Base-by-base conservation (phyloP, 495 filamentous ascomycete genomes). In the Bryoglossum gracile region DNA sequence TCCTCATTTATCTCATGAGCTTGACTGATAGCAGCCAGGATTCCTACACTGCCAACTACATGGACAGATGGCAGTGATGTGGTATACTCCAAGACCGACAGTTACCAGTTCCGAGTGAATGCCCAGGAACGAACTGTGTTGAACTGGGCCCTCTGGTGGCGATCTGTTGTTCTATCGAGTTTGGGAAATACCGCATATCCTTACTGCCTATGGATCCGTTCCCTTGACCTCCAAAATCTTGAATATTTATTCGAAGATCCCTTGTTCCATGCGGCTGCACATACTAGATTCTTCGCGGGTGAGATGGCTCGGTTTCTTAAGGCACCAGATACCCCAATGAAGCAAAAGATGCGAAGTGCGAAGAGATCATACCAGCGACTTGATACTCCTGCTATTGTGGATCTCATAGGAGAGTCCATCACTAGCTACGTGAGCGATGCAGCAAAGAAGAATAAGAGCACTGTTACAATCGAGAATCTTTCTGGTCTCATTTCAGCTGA, bases 201-300 rank as follows among this genome's bases (percentile, higher is more conserved):
- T 0, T 89, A 91, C 54, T 83, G 77, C 56, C 69, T 72, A 25
- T 87, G 83, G 62, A 74, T 88, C 36, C 77, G 76, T 23, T 59
- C 68, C 18, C 64, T 91, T 22, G 74, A 82, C 54, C 67, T 87
- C 1, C 63, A 75, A 48, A 79, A 81, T 52, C 68, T 89, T 3
- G 53, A 65, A 28, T 58, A 76, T 17, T 69, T 85, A 14, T 68
- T 89, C 8, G 68, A 74, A 2, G 74, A 83, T 49, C 51, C 72
- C 3, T 62, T 50, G 18, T 73, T 73, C 40, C 62, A 63, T 21
- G 55, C 61, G 14, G 49, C 58, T 22, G 59, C 73, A 16, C 54
- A 60, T 18, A 60, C 73, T 11, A 60, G 55, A 6, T 78, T 84
- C 53, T 82, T 81, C 46, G 61, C 58, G 0, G 66, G 64, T 8